Percentiles rank a stretch among this genome's conserved stretches.
Conservation (phyloP, 2,329 filamentous ascomycete genomes). For the Fusarium devonianum region DNA sequence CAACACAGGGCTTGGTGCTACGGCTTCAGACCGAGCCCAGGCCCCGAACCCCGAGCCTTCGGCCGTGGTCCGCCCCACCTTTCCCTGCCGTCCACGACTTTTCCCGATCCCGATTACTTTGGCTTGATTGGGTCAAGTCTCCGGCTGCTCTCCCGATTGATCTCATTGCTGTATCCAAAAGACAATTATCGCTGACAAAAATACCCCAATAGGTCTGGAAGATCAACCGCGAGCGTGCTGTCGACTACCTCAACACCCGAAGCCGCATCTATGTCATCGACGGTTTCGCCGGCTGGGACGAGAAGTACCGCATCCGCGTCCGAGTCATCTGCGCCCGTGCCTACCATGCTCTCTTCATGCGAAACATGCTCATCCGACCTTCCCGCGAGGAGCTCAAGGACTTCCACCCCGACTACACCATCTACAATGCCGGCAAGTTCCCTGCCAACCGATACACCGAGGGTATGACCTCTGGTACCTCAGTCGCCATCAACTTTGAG, state of each 20-base stretch:
- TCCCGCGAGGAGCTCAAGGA: slow-evolving; percentile 88
- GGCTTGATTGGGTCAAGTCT: slow-evolving; percentile 19
- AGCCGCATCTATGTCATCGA: slow-evolving; percentile 99
- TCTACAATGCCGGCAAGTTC: slow-evolving; percentile 99
- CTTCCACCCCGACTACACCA: slow-evolving; percentile 99
- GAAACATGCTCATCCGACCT: slow-evolving; percentile 99
- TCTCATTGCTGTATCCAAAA: slow-evolving; percentile 10
- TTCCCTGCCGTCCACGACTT: slow-evolving; percentile 35
- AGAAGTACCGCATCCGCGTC: slow-evolving; percentile 96
- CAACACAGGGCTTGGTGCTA: slow-evolving; percentile 7
- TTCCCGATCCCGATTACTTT: slow-evolving; percentile 31
- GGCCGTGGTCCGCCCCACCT: slow-evolving; percentile 32
- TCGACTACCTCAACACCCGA: slow-evolving; percentile 99
- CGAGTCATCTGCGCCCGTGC: slow-evolving; percentile 98
- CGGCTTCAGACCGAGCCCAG: slow-evolving; percentile 34
- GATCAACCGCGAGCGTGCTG: slow-evolving; percentile 97
- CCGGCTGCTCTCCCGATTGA: slow-evolving; percentile 11
- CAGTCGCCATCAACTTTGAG: slow-evolving; percentile 97
- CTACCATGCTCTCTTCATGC: slow-evolving; percentile 99
- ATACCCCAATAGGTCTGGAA: slow-evolving; percentile 81
- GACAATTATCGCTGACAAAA: slow-evolving; percentile 35
- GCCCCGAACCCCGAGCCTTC: slow-evolving; percentile 31
- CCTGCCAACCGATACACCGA: slow-evolving; percentile 97
- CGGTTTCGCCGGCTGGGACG: slow-evolving; percentile 97
- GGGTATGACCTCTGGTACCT: slow-evolving; percentile 98